These are phyloP conservation scores for Phytophthora lateralis DNA, from an alignment of 352 stramenopile genomes.

Conservation along the genomic window DNA sequence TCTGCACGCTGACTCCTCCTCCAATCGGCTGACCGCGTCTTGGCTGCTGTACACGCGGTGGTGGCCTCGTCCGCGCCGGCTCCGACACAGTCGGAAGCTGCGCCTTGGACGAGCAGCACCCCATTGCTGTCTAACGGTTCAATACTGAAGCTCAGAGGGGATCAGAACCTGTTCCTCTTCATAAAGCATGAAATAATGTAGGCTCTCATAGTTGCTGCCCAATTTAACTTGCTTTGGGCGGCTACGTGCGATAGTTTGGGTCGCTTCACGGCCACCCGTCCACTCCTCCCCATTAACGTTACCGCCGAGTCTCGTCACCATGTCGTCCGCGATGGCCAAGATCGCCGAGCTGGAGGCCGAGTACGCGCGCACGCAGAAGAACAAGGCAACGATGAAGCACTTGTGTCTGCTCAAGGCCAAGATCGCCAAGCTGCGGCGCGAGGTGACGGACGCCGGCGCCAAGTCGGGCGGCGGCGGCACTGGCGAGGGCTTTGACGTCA, in stretches of 20 bases:
- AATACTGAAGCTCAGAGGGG: neutral
- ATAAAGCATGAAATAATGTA: neutral
- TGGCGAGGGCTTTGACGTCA: slow-evolving; percentile 92
- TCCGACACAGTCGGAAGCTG: slow-evolving; percentile 43
- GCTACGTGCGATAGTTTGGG: slow-evolving; percentile 14
- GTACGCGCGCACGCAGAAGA: slow-evolving; percentile 99
- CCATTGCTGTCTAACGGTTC: slow-evolving; percentile 40
- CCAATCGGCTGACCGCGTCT: slow-evolving; percentile 11
- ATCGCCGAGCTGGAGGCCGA: slow-evolving; percentile 89
- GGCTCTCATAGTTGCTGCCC: neutral
- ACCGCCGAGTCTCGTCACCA: slow-evolving; percentile 17
- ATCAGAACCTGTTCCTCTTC: neutral
- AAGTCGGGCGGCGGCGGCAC: slow-evolving; percentile 67
- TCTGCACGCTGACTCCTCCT: slow-evolving; percentile 15
- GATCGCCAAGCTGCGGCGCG: slow-evolving; percentile 96
- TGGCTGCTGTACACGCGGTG: neutral
- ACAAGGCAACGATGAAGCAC: slow-evolving; percentile 99
- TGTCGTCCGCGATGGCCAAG: slow-evolving; percentile 72
- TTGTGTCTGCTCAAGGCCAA: slow-evolving; percentile 98
- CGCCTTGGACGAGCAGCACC: slow-evolving; percentile 72
- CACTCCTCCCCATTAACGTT: slow-evolving; percentile 5
- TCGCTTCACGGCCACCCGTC: slow-evolving; percentile 7
- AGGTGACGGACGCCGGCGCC: slow-evolving; percentile 88
- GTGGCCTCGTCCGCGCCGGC: slow-evolving; percentile 1
- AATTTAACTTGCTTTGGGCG: slow-evolving; percentile 3